These are phyloP conservation scores for Aspergillus transmontanensis DNA, from an alignment of 2,329 filamentous ascomycete genomes.

Conservation along the genomic window DNA sequence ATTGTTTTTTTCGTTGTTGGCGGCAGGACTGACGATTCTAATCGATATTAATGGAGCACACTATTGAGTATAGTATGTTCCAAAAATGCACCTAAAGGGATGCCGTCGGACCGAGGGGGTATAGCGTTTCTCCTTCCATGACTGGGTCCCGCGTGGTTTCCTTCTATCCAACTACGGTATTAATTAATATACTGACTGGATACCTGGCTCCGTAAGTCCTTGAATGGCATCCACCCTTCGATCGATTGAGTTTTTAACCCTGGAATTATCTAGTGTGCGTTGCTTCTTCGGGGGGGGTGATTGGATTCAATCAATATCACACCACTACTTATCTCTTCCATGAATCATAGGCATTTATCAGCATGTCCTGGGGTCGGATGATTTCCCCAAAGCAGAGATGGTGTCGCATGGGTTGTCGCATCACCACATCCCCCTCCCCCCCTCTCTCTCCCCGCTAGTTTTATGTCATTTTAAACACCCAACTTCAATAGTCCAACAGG, in stretches of 20 bases:
- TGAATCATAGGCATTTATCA: slow-evolving; percentile 2
- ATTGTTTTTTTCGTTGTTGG: background rate
- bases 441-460: slow-evolving; percentile 6
- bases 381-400: slow-evolving; percentile 13
- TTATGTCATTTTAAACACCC: background rate
- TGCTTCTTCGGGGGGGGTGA: background rate
- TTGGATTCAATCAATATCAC: slow-evolving; percentile 7
- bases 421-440: background rate
- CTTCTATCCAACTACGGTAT: background rate
- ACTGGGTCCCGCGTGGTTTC: background rate
- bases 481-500: background rate
- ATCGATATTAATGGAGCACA: slow-evolving; percentile 4
- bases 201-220: background rate
- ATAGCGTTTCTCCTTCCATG: background rate
- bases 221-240: slow-evolving; percentile 6
- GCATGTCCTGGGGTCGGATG: slow-evolving; percentile 8
- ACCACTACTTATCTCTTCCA: background rate
- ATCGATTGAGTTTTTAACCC: slow-evolving; percentile 12
- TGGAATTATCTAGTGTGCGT: background rate
- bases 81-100: slow-evolving; percentile 2
- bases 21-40: slow-evolving; percentile 1
- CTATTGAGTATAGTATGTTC: slow-evolving; percentile 12
- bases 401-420: slow-evolving; percentile 13
- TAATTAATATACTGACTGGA: background rate
- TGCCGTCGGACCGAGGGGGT: background rate